Evolutionary conservation across 495 filamentous ascomycete genomes (phyloP), one percentile per base, ranked within the genome.

Genomic region (Wilcoxina mikolae): DNA sequence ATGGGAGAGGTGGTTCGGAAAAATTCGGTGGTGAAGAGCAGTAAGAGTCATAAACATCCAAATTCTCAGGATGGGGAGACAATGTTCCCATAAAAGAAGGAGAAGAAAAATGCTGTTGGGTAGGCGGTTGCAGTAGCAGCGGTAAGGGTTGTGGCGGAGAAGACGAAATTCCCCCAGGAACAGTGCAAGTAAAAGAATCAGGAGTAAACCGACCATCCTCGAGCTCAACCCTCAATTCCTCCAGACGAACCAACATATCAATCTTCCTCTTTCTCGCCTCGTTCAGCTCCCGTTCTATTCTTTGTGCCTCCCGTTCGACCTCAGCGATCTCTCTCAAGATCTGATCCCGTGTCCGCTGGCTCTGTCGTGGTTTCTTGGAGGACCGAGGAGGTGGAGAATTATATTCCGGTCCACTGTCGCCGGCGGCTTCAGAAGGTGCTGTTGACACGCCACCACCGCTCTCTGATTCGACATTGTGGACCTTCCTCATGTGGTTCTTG

Each of bases 401-500:
- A 41, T n/a, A 38, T 23, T 52, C 49, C 1, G 15, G 27, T 11
- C 33, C 28, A 12, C 49, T 41, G 29, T 52, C 22, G 42, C 18
- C 42, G 42, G 15, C 22, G 5, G 9, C 7, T 49, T 26, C 45
- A 7, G 39, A 43, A 20, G 39, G 56, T 53, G 4, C 53, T 55
- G n/a, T 71, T 68, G 18, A 64, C 60, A 0, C 69, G 57, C 41
- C 68, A 67, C 1, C 69, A 64, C 3, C 49, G 3, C 31, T 31
- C 17, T n/a, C 48, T 31, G 60, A 63, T 45, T 71, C 68, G 35
- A 73, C 62, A 38, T 75, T 71, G 68, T 93, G 89, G 9, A 87
- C 86, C 3, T 85, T 79, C 24, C 87, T 78, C 20, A 89, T 67
- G 65, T 95, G 89, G 68, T 95, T 89, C 57, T 84, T 82, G 2